Base-by-base conservation (phyloP, 345 rosid genomes). In the Lumnitzera littorea region DNA sequence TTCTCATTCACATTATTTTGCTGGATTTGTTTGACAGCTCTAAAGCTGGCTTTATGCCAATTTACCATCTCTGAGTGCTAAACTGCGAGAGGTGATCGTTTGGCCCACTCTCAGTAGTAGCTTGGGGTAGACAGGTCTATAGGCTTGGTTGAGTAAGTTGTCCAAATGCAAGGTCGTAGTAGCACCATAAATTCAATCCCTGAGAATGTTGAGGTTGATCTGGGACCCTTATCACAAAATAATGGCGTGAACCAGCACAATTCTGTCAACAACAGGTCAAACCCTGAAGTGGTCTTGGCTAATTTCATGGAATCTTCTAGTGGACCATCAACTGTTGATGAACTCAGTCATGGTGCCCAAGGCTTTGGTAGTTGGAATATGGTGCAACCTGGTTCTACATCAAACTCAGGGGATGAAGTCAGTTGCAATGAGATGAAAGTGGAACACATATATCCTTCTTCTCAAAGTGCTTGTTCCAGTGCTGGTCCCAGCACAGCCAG, bases 381-480 rank as follows among this genome's bases (percentile, higher is more conserved):
- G 16, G 84, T 89, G 48, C 96, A 88, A 66, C 71, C 90, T 29
- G 80, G 87, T 74, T 81, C 86, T 43, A 62, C 78, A 56, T 63
- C 67, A 13, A 72, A 66, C 57, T 46, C 67, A 27, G 79, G 78
- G 73, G 67, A 75, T 71, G 85, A 76, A 65, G 73, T 64, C 53
- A 64, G 55, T 58, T 72, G 76, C 62, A 77, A 71, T 72, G 80
- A 61, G 58, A 66, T 75, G 58, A 76, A 84, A 70, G 71, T 73
- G 68, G 87, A 84, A 60, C 77, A 76, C 50, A 69, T 66, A 72
- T 68, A 78, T 67, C 46, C 83, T 56, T 59, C 86, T 67, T 62
- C 79, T 54, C 68, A 62, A 50, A 69, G 66, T 64, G 57, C 61
- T 66, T 65, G 31, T 63, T 51, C 72, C 50, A 74, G 62, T 49